A percentile compares a stretch with the other conserved stretches of the same genome.
phyloP scores from a whole-genome alignment of 1,284 basidiomycete species.

The Ustilago vetiveriae region DNA sequence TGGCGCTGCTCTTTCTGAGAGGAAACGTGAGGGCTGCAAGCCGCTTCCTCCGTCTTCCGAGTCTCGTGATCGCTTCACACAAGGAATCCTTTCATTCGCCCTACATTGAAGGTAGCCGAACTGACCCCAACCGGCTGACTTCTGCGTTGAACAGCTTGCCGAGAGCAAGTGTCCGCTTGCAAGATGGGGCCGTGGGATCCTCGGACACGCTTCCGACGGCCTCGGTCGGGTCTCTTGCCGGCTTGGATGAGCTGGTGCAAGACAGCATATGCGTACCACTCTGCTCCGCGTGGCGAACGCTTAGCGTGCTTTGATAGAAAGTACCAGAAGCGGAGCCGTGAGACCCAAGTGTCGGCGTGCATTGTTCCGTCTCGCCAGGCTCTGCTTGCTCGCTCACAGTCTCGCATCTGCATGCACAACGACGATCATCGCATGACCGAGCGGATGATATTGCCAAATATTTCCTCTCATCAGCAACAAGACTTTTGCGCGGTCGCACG shows the following conservation, averaged over 20 bases:
- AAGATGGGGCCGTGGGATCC: neutral
- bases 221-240: neutral
- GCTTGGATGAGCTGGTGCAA: too few species aligned
- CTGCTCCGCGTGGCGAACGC: neutral
- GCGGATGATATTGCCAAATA: neutral
- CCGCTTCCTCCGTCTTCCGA: neutral
- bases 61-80: neutral
- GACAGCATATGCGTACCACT: too few species aligned
- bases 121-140: too few species aligned
- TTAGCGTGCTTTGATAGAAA: neutral
- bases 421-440: constrained; percentile 4
- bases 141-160: too few species aligned
- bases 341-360: constrained; percentile 16
- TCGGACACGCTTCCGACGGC: constrained; percentile 2
- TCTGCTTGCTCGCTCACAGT: neutral
- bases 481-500: neutral
- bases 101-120: too few species aligned
- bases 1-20: too few species aligned
- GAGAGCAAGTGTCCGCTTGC: constrained; percentile 4
- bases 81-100: too few species aligned
- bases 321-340: neutral
- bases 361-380: constrained; percentile 13
- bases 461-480: neutral
- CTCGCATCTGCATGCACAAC: neutral
- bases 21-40: neutral